These are phyloP conservation scores for Sporothrix globosa DNA, from an alignment of 2,329 filamentous ascomycete species.

Conservation along the genomic window DNA sequence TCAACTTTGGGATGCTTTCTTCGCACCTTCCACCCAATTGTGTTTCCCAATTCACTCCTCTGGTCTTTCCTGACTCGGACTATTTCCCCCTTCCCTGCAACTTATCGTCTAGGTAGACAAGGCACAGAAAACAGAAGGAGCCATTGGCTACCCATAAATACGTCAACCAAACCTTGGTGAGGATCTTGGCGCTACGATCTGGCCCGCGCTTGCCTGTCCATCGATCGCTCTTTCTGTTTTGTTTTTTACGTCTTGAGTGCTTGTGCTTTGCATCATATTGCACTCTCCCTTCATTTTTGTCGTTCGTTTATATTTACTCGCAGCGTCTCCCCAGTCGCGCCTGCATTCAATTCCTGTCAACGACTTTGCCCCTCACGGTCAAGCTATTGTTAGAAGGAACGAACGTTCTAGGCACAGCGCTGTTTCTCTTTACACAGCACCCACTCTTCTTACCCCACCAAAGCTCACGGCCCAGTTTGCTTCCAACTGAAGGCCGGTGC, in stretches of 20 bases:
- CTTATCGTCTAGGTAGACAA: neutral
- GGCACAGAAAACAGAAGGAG: slow-evolving; percentile 9
- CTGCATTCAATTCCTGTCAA: neutral
- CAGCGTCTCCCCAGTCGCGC: neutral
- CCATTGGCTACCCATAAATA: slow-evolving; percentile 18
- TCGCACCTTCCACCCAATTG: neutral
- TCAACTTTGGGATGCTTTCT: neutral
- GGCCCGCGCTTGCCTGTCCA: neutral
- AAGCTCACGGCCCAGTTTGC: slow-evolving; percentile 26
- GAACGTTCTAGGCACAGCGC: slow-evolving; percentile 10
- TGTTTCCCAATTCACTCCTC: neutral
- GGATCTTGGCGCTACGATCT: slow-evolving; percentile 19
- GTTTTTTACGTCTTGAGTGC: neutral
- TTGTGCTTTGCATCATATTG: neutral
- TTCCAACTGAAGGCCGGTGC: slow-evolving; percentile 15
- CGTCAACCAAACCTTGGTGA: slow-evolving; percentile 21
- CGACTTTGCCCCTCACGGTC: neutral
- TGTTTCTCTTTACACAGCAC: slow-evolving; percentile 23
- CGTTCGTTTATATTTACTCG: neutral
- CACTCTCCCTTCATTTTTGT: neutral
- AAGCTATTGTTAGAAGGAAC: neutral
- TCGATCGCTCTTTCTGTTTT: slow-evolving; percentile 10
- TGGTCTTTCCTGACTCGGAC: slow-evolving; percentile 22
- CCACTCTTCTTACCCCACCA: slow-evolving; percentile 28
- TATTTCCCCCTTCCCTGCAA: neutral